phyloP scores from a whole-genome alignment of 345 rosid species.

The Arabis hirsuta region DNA sequence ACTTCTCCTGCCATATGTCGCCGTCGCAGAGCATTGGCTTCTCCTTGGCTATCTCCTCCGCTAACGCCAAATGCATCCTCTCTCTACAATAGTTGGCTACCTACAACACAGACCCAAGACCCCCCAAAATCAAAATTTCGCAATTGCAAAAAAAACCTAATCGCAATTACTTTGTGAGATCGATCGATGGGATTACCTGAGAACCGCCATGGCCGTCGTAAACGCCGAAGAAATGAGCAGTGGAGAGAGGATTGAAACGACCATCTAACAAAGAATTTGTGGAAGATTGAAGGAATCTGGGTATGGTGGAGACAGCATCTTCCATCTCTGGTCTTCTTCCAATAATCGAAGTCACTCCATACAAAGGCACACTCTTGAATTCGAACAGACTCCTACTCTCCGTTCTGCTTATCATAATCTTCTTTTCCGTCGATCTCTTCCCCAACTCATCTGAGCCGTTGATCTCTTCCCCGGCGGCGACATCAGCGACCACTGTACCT shows the following conservation, averaged over 20 bases:
- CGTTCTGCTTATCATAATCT: constrained; percentile 47
- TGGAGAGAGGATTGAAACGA: constrained; percentile 37
- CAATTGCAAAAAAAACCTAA: neutral
- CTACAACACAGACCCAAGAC: constrained; percentile 42
- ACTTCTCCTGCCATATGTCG: constrained; percentile 64
- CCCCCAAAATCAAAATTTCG: constrained; percentile 3
- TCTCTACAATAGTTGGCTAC: constrained; percentile 70
- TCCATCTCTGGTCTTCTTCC: constrained; percentile 89
- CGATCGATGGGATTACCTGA: constrained; percentile 52
- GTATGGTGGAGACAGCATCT: constrained; percentile 66
- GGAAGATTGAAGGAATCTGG: constrained; percentile 55
- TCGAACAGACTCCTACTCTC: constrained; percentile 53
- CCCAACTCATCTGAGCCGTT: constrained; percentile 30
- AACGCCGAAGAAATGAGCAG: constrained; percentile 72
- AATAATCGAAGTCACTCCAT: constrained; percentile 68
- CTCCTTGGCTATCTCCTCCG: constrained; percentile 59
- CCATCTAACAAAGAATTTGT: constrained; percentile 39
- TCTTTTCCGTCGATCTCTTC: constrained; percentile 31
- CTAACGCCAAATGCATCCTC: constrained; percentile 67
- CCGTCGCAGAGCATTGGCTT: constrained; percentile 47
- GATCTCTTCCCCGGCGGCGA: constrained; percentile 37
- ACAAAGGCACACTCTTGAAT: constrained; percentile 50
- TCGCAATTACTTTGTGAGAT: neutral
- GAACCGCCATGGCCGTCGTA: constrained; percentile 87
- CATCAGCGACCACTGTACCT: constrained; percentile 44